Conservation (phyloP, 306 rosid genomes). For the Quillaja saponaria region DNA sequence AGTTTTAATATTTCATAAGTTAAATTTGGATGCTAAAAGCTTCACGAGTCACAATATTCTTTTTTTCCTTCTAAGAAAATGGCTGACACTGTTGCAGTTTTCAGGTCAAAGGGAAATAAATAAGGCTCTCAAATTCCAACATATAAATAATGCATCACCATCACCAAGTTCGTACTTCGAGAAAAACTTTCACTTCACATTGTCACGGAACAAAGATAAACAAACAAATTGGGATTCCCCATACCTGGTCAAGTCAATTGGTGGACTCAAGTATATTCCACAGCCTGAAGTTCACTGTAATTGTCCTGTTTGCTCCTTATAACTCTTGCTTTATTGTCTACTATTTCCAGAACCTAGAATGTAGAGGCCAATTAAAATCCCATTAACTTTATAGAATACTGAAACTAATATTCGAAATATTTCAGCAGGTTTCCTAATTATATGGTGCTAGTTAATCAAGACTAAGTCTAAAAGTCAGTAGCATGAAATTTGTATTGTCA, state of each 20-base stretch:
- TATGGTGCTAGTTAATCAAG: not conserved
- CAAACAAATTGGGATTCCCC: not conserved
- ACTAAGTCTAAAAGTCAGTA: not conserved
- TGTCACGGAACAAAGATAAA: not conserved
- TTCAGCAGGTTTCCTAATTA: no score
- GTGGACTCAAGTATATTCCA: slow-evolving; percentile 49
- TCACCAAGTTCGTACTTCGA: slow-evolving; percentile 1
- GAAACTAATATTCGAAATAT: not conserved
- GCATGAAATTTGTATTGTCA: slow-evolving; percentile 2
- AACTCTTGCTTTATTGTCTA: slow-evolving; percentile 61
- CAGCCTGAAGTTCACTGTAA: slow-evolving; percentile 52
- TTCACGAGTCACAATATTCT: not conserved
- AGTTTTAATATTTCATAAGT: no score
- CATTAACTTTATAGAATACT: slow-evolving; percentile 20
- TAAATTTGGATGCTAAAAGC: not conserved
- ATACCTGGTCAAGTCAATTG: slow-evolving; percentile 40
- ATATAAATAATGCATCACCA: slow-evolving; percentile 5
- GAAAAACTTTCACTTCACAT: slow-evolving; percentile 22
- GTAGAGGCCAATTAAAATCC: slow-evolving; percentile 24
- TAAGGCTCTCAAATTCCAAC: slow-evolving; percentile 13
- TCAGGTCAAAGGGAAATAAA: not conserved
- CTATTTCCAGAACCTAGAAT: slow-evolving; percentile 82
- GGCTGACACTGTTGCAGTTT: not conserved
- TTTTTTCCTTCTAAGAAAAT: not conserved
- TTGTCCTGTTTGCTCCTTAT: slow-evolving; percentile 64